Evolutionary conservation across 148 eudicot species (phyloP), one percentile per base, ranked within the genome.

Genomic region (Heliamphora exappendiculata): DNA sequence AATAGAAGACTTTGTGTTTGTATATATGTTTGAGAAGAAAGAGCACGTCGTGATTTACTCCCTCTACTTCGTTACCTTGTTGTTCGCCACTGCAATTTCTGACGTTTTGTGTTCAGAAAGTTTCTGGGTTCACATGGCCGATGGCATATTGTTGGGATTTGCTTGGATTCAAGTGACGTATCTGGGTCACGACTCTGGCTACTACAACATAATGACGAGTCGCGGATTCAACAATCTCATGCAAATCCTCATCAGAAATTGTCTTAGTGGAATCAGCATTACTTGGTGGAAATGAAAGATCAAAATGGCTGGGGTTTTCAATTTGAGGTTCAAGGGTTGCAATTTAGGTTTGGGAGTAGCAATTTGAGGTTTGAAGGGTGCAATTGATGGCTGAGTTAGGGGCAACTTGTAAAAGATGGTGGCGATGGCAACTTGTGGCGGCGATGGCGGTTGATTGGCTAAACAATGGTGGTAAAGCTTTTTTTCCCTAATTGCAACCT

Each of bases 201-300:
- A 94, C 78, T 94, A 94, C 44, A 82, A 81, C 22, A 89, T 90
- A 8, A 94, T 94, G 98, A 81, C 88, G 4, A 76, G 33, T 26
- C 81, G 83, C 2, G 82, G 83, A 16, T 92, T 51, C 64, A 94
- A 94, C 78, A 85, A 84, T 29, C 2, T 89, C 8, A 84, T 86
- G 0, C 97, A 93, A 78, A 80, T 94, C 12, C 42, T 94, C 0
- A 79, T 89, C 26, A 97, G 98, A 16, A 94, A 94, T 81, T 94
- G 98, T 55, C 58, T 94, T 0, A 92, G 97, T 44, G 98, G 98
- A n/a, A 94, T 94, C 67, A 94, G 98, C 82, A 94, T 94, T 74
- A 97, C 98, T 39, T 94, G 98, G 98, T 94, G 98, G 98, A 94
- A 94, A 76, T 94, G 98, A n/a, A n/a, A n/a, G n/a, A n/a, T n/a